phyloP scores from a whole-genome alignment of 352 stramenopile species.

The Globisporangium cylindrosporum region DNA sequence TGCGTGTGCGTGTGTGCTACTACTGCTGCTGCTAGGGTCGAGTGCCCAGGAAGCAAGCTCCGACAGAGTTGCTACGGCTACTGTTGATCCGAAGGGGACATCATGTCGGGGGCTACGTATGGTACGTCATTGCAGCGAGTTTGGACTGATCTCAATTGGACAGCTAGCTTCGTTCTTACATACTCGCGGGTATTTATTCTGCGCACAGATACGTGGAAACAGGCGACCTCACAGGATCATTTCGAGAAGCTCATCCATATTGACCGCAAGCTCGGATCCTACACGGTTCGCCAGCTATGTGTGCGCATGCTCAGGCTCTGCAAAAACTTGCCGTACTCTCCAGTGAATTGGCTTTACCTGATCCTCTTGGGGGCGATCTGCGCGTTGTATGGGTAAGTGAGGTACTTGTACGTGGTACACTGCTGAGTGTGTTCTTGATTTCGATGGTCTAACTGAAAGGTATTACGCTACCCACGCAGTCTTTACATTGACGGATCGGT shows the following conservation, averaged over 20 bases:
- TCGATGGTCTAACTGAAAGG: too few species aligned
- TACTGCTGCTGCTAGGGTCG: slow-evolving; percentile 1
- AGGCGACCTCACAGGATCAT: slow-evolving; percentile 59
- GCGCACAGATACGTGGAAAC: slow-evolving; percentile 60
- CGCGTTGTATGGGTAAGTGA: slow-evolving; percentile 55
- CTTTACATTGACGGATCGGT: slow-evolving; percentile 70
- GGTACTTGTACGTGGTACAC: neutral
- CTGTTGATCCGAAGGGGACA: neutral
- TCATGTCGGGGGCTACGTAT: slow-evolving; percentile 23
- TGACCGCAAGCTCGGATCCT: slow-evolving; percentile 42
- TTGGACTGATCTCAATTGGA: neutral
- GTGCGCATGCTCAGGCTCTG: slow-evolving; percentile 57
- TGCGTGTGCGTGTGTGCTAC: slow-evolving; percentile 1
- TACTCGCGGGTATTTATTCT: neutral
- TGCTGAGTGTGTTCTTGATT: neutral
- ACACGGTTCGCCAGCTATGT: slow-evolving; percentile 55
- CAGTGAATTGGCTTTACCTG: slow-evolving; percentile 79
- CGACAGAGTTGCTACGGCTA: neutral
- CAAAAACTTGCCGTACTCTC: slow-evolving; percentile 79
- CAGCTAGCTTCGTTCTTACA: neutral
- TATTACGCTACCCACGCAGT: slow-evolving; percentile 17
- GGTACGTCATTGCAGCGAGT: slow-evolving; percentile 16
- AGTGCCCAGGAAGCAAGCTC: neutral
- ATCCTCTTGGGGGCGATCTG: slow-evolving; percentile 52
- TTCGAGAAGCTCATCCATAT: slow-evolving; percentile 59